A percentile compares a stretch with the other conserved stretches of the same genome.
Conservation (phyloP, 306 rosid genomes). For the Vicia faba region DNA sequence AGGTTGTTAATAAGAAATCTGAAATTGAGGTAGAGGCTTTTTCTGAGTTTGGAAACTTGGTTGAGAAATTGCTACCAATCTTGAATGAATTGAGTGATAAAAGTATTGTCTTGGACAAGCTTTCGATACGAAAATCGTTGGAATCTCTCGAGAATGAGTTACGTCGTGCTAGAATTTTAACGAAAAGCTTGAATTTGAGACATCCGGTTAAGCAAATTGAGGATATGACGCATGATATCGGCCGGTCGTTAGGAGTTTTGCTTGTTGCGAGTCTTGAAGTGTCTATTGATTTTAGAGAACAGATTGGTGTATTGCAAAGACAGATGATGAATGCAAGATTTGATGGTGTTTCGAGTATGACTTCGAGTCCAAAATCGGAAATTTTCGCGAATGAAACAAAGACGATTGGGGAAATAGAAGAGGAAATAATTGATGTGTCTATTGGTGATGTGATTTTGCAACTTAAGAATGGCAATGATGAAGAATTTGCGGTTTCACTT, state of each 20-base stretch:
- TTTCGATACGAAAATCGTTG: slow-evolving; percentile 62
- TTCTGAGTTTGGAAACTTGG: slow-evolving; percentile 56
- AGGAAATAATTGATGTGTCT: slow-evolving; percentile 48
- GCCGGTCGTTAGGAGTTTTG: slow-evolving; percentile 77
- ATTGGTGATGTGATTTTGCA: slow-evolving; percentile 58
- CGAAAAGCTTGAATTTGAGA: slow-evolving; percentile 45
- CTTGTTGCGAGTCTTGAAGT: slow-evolving; percentile 65
- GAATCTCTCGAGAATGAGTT: slow-evolving; percentile 74
- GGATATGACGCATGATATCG: slow-evolving; percentile 68
- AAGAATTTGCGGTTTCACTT: slow-evolving; percentile 61
- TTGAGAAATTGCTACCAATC: slow-evolving; percentile 57
- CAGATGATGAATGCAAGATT: slow-evolving; percentile 63
- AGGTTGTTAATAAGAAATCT: slow-evolving; percentile 55
- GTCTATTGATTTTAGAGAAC: slow-evolving; percentile 58
- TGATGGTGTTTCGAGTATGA: slow-evolving; percentile 44
- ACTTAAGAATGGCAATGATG: slow-evolving; percentile 73
- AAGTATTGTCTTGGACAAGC: slow-evolving; percentile 48
- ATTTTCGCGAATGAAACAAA: slow-evolving; percentile 41
- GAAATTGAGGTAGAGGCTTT: slow-evolving; percentile 48
- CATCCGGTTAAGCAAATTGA: slow-evolving; percentile 54
- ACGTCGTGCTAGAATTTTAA: slow-evolving; percentile 50
- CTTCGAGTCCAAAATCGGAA: slow-evolving; percentile 58
- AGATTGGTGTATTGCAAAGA: slow-evolving; percentile 53
- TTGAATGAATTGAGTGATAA: slow-evolving; percentile 59
- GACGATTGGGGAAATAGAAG: slow-evolving; percentile 55